Evolutionary conservation across 345 rosid genomes (phyloP).

Genomic region (Barbarea vulgaris): DNA sequence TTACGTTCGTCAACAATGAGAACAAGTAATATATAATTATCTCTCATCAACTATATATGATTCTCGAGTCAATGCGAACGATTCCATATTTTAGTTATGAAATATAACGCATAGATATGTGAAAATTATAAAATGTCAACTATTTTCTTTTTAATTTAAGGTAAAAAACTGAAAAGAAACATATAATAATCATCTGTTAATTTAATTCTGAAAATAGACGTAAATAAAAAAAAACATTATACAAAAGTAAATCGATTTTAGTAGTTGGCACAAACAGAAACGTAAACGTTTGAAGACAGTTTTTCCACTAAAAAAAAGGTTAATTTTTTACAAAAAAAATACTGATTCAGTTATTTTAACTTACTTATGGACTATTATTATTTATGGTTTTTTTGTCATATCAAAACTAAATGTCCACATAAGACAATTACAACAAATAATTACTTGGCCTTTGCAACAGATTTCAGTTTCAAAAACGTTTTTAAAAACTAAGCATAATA

Average conservation of each 20-base stretch:
- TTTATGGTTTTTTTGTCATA: neutral
- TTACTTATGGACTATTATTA: neutral
- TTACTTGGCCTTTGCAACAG: constrained; percentile 8
- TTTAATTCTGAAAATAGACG: neutral
- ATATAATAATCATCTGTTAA: neutral
- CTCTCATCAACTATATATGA: neutral
- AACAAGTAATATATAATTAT: neutral
- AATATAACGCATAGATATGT: neutral
- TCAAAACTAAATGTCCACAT: neutral
- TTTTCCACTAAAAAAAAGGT: constrained; percentile 1
- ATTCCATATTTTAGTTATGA: neutral
- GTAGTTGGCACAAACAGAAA: neutral
- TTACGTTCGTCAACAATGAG: neutral
- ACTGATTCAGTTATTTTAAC: constrained; percentile 4
- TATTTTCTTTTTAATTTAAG: neutral
- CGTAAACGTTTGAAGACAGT: neutral
- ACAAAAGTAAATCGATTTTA: neutral
- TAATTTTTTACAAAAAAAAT: neutral
- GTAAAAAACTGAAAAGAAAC: neutral
- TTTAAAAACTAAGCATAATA: constrained; percentile 6
- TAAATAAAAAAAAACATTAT: neutral
- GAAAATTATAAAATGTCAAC: neutral
- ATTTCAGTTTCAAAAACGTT: constrained; percentile 27
- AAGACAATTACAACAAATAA: constrained; percentile 5
- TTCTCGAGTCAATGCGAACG: neutral